A percentile compares a stretch with the other conserved stretches of the same genome.
phyloP scores from a whole-genome alignment of 2,329 filamentous ascomycete species.

The Cladophialophora exuberans region DNA sequence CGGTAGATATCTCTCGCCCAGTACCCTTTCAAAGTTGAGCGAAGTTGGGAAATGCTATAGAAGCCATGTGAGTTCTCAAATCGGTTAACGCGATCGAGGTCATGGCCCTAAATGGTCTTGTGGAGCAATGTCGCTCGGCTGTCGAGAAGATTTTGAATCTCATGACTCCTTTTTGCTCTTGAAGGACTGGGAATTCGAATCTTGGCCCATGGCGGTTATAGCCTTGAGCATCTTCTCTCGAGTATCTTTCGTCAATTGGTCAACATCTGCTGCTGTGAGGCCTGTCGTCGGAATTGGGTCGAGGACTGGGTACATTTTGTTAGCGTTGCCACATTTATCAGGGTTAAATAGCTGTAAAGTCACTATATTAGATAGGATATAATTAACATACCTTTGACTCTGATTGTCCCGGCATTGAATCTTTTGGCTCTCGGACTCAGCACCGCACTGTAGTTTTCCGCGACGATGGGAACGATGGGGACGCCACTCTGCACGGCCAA shows the following conservation, averaged over 20 bases:
- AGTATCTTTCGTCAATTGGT: constrained; percentile 69
- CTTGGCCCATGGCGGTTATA: constrained; percentile 45
- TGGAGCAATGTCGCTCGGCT: no score
- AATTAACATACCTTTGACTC: constrained; percentile 72
- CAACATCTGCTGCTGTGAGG: constrained; percentile 75
- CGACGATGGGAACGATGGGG: constrained; percentile 83
- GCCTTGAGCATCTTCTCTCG: constrained; percentile 75
- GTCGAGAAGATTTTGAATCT: no score
- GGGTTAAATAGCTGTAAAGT: no score
- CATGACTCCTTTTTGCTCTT: constrained; percentile 20
- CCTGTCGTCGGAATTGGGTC: constrained; percentile 77
- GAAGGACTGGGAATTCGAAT: constrained; percentile 18
- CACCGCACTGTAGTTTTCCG: constrained; percentile 77
- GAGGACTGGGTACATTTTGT: constrained; percentile 65
- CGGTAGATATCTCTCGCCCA: no score
- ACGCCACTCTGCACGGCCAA: constrained; percentile 92
- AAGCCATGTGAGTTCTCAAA: no score
- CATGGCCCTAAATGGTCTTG: no score
- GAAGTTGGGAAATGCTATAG: no score
- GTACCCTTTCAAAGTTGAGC: no score
- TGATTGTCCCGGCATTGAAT: constrained; percentile 72
- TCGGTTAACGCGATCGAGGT: no score
- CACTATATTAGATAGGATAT: no score
- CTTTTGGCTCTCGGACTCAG: constrained; percentile 65
- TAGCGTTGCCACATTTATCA: not conserved